These are phyloP conservation scores for Penicillium thymicola DNA, from an alignment of 2,329 filamentous ascomycete genomes.

Conservation along the genomic window DNA sequence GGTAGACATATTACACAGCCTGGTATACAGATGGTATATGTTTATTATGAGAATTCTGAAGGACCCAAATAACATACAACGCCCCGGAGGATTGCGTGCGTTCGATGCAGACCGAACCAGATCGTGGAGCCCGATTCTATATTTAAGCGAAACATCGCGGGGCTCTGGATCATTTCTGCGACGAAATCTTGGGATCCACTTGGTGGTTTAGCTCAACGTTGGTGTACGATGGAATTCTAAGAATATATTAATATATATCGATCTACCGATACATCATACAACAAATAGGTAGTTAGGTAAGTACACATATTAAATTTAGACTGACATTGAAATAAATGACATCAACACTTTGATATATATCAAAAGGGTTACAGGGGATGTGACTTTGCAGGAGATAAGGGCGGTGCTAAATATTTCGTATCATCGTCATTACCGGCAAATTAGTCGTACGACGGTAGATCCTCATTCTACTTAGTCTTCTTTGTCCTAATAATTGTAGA, in stretches of 20 bases:
- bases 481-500: background rate
- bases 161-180: slow-evolving; percentile 6
- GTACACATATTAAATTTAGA: background rate
- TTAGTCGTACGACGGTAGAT: slow-evolving; percentile 7
- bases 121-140: slow-evolving; percentile 9
- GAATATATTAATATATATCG: background rate
- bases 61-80: background rate
- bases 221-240: background rate
- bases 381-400: background rate
- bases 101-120: background rate
- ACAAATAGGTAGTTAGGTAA: no score
- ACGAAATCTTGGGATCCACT: background rate
- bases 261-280: background rate
- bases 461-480: slow-evolving; percentile 8
- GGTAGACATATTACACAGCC: background rate
- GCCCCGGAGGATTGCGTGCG: background rate
- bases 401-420: background rate
- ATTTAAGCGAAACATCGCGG: slow-evolving; percentile 10
- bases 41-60: background rate
- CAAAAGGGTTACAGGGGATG: background rate
- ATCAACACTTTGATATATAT: background rate
- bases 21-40: background rate
- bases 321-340: no score
- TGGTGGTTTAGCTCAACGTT: slow-evolving; percentile 2
- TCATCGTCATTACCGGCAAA: slow-evolving; percentile 6